phyloP scores from a whole-genome alignment of 139 green algal species.

The Zygnema circumcarinatum region DNA sequence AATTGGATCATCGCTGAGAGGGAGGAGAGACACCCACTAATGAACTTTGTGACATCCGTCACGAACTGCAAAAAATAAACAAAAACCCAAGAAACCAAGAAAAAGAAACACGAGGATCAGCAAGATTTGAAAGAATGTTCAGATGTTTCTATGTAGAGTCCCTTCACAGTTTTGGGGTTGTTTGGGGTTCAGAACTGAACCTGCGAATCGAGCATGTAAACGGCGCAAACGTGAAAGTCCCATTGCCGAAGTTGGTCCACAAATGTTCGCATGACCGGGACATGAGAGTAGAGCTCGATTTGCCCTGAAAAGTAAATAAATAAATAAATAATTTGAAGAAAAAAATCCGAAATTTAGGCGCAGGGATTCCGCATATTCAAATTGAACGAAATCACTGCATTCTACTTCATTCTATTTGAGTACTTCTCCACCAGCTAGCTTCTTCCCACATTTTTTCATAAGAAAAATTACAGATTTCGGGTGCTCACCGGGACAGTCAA shows the following conservation, averaged over 20 bases:
- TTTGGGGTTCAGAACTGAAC: too few species aligned
- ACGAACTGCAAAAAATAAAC: conserved; percentile 49
- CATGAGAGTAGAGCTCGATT: conserved; percentile 98
- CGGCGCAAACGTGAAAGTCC: conserved; percentile 73
- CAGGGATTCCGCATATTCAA: too few species aligned
- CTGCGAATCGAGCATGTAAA: conserved; percentile 92
- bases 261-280: conserved; percentile 84
- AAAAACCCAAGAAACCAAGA: conserved; percentile 15
- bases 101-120: too few species aligned
- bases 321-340: conserved; percentile 15
- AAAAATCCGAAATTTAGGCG: not conserved
- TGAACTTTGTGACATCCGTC: conserved; percentile 79
- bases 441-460: too few species aligned
- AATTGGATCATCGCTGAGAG: conserved; percentile 92
- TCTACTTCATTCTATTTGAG: too few species aligned
- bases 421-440: too few species aligned
- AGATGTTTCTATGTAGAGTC: too few species aligned
- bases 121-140: too few species aligned
- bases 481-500: conserved; percentile 58
- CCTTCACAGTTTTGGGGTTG: too few species aligned
- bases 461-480: not conserved
- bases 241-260: conserved; percentile 79
- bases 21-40: conserved; percentile 78
- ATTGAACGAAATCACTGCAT: too few species aligned
- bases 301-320: conserved; percentile 77